Evolutionary conservation across 257 asterid species (phyloP).

Genomic region (Sherardia arvensis): DNA sequence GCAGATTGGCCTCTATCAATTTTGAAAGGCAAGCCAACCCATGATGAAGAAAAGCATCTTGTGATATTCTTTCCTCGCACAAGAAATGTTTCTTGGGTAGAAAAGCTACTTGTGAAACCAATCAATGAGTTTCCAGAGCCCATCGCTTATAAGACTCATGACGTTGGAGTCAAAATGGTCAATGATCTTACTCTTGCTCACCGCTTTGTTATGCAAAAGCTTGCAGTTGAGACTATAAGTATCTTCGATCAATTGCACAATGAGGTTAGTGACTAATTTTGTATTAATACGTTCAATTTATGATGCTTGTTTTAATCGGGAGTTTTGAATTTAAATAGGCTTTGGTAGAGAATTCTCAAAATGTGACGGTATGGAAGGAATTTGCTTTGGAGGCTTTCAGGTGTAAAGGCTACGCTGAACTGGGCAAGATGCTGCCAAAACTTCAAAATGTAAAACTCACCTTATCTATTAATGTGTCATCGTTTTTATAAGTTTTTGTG

Average conservation of each 20-base stretch:
- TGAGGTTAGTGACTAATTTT: slow-evolving; percentile 52
- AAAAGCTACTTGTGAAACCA: slow-evolving; percentile 79
- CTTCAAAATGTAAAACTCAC: slow-evolving; percentile 58
- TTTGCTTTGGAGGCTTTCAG: slow-evolving; percentile 84
- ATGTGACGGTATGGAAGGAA: slow-evolving; percentile 72
- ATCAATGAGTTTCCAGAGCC: slow-evolving; percentile 74
- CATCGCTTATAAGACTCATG: slow-evolving; percentile 74
- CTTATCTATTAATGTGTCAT: slow-evolving; percentile 11
- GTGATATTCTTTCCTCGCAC: slow-evolving; percentile 92
- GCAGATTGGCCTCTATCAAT: slow-evolving; percentile 92
- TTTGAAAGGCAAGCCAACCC: slow-evolving; percentile 90
- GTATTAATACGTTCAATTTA: slow-evolving; percentile 8
- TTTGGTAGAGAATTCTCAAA: slow-evolving; percentile 67
- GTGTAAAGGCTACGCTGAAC: slow-evolving; percentile 74
- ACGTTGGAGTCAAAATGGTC: slow-evolving; percentile 65
- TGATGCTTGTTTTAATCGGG: slow-evolving; percentile 2
- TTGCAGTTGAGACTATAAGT: slow-evolving; percentile 77
- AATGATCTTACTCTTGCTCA: slow-evolving; percentile 77
- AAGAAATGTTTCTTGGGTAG: slow-evolving; percentile 93
- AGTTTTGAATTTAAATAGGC: slow-evolving; percentile 46
- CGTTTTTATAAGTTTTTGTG: not conserved
- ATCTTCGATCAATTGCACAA: slow-evolving; percentile 71
- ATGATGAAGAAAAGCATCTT: slow-evolving; percentile 80
- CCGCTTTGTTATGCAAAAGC: slow-evolving; percentile 84
- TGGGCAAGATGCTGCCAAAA: slow-evolving; percentile 84